Evolutionary conservation across 2,329 filamentous ascomycete genomes (phyloP).

Genomic region (Endoconidiophora polonica): DNA sequence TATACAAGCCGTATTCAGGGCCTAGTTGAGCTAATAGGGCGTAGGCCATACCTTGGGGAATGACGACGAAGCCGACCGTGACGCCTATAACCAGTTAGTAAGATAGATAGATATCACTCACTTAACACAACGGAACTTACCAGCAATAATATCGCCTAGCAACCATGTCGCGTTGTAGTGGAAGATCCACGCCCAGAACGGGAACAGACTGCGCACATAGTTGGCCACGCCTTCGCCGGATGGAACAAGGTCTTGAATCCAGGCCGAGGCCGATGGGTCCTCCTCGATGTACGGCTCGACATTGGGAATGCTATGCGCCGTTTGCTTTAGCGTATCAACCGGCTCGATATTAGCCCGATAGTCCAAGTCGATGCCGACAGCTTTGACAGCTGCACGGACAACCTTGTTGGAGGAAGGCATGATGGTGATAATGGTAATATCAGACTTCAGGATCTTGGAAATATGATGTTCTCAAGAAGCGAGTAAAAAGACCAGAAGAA

Average conservation of each 20-base stretch:
- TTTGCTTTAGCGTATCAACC: conserved; percentile 16
- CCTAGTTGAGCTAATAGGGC: conserved; percentile 30
- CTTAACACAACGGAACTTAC: conserved; percentile 37
- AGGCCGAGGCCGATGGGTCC: conserved; percentile 8
- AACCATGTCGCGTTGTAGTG: conserved; percentile 34
- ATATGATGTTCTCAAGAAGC: neutral
- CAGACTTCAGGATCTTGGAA: no score
- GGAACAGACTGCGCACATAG: conserved; percentile 29
- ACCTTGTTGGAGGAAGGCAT: conserved; percentile 13
- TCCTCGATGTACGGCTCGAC: conserved; percentile 13
- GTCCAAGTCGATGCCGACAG: conserved; percentile 19
- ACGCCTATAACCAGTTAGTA: conserved; percentile 37
- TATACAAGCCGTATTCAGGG: conserved; percentile 37
- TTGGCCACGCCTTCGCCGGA: conserved; percentile 4
- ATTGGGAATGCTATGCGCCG: conserved; percentile 14
- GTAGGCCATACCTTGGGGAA: conserved; percentile 39
- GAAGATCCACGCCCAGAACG: conserved; percentile 32
- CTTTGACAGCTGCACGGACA: conserved; percentile 17
- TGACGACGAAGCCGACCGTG: conserved; percentile 49
- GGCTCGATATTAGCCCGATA: conserved; percentile 18
- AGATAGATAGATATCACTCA: neutral
- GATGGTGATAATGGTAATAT: neutral
- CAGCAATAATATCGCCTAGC: conserved; percentile 29
- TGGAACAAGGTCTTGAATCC: conserved; percentile 7
- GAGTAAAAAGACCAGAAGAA: neutral